phyloP scores from a whole-genome alignment of 495 filamentous ascomycete species.

The Lindgomyces ingoldianus region DNA sequence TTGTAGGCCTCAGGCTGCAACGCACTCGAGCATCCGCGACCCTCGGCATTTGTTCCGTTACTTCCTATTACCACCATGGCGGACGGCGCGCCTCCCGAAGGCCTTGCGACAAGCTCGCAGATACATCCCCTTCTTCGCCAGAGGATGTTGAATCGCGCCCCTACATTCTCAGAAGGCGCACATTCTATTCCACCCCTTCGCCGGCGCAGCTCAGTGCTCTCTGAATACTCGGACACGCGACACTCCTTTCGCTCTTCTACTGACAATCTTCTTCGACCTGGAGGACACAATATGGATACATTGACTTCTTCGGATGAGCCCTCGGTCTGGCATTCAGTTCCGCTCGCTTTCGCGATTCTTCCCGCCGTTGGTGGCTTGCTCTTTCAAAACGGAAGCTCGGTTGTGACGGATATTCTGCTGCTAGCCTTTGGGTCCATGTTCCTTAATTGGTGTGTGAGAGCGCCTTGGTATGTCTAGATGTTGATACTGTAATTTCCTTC shows the following conservation, averaged over 20 bases:
- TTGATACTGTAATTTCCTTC: not conserved
- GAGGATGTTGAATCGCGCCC: constrained; percentile 35
- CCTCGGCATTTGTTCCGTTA: not conserved
- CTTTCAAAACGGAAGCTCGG: constrained; percentile 76
- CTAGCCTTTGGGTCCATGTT: constrained; percentile 78
- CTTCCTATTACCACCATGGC: not conserved
- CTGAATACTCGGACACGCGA: constrained; percentile 68
- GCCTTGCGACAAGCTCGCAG: constrained; percentile 15
- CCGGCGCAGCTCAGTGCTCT: constrained; percentile 74
- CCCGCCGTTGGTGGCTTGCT: constrained; percentile 83
- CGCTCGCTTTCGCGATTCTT: constrained; percentile 77
- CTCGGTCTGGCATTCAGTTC: constrained; percentile 72
- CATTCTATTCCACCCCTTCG: constrained; percentile 38
- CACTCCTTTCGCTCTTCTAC: constrained; percentile 69
- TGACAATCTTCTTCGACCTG: constrained; percentile 70
- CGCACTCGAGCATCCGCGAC: not conserved
- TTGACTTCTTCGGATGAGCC: constrained; percentile 48
- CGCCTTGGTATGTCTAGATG: constrained; percentile 70
- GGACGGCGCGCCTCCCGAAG: constrained; percentile 16
- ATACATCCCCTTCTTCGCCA: constrained; percentile 32
- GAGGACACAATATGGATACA: constrained; percentile 35
- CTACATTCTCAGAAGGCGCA: constrained; percentile 34
- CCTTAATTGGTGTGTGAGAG: constrained; percentile 87
- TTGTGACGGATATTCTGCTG: constrained; percentile 83
- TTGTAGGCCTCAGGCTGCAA: not conserved